Percentiles rank a stretch among this genome's conserved stretches.
Conservation (phyloP, 352 stramenopile genomes). For the Blastocystis sp. region DNA sequence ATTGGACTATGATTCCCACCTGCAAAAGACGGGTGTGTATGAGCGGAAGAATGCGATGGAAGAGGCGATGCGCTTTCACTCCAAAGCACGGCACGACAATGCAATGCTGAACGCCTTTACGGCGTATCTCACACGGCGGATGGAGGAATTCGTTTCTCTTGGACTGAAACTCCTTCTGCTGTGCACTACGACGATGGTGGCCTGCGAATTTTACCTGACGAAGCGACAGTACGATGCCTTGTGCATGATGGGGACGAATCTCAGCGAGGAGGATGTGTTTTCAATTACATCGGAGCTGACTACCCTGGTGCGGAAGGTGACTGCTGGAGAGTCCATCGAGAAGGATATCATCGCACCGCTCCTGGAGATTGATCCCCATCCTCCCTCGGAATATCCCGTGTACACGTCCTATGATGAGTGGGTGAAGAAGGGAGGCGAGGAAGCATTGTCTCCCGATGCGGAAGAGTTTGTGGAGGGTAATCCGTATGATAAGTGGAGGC, state of each 20-base stretch:
- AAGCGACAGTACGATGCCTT: slow-evolving; percentile 48
- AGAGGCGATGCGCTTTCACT: neutral
- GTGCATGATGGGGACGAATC: slow-evolving; percentile 12
- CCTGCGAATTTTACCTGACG: slow-evolving; percentile 32
- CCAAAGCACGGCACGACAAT: slow-evolving; percentile 49
- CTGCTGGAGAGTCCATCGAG: slow-evolving; percentile 7
- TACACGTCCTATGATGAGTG: slow-evolving; percentile 37
- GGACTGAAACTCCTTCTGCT: slow-evolving; percentile 3
- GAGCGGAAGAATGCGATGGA: slow-evolving; percentile 9
- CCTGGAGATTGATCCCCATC: neutral
- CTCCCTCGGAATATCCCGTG: neutral
- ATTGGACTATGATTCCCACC: slow-evolving; percentile 56
- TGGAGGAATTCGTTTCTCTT: slow-evolving; percentile 11
- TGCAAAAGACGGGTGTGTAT: slow-evolving; percentile 15
- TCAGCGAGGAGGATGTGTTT: slow-evolving; percentile 9
- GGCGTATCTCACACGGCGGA: neutral
- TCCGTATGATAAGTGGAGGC: neutral
- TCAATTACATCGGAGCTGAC: neutral
- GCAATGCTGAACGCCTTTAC: slow-evolving; percentile 23
- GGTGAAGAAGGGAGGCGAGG: neutral
- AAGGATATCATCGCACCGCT: neutral
- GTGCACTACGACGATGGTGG: neutral
- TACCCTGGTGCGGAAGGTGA: neutral
- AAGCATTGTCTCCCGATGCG: neutral
- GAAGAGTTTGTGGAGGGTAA: neutral